Base-by-base conservation (phyloP, 306 rosid species). In the Quercus suber region DNA sequence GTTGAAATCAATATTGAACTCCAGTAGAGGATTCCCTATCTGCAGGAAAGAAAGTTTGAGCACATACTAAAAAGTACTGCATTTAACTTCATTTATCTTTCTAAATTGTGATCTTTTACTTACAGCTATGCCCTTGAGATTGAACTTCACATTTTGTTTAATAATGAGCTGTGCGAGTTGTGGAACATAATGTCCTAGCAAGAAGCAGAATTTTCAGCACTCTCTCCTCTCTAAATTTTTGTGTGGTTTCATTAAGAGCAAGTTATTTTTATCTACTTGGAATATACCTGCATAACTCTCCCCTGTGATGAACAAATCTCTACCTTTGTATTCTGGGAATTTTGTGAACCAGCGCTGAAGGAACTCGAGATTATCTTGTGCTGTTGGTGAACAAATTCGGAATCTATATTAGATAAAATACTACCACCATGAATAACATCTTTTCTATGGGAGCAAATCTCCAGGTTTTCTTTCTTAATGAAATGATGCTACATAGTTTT, bases 21-120 rank as follows among this genome's bases (percentile, higher is more conserved):
- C 94, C 19, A 92, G 76, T 60, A 90, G 84, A 31, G 94, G 97
- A 81, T 90, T 92, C 23, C 97, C 97, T 61, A 92, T 82, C 97
- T 92, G 87, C 78, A 83, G 55, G 31, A 58, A 68, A 18, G 13
- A 60, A 9, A 43, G 56, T 60, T 41, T 25, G 59, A 63, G 20
- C 51, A 17, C 27, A 57, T 67, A 31, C 13, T 25, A 10, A 28
- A 28, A 30, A 6, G n/a, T 17, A 30, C 15, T 14, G 35, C 23
- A 2, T 15, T 63, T 51, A 45, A 19, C 20, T 14, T 28, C 19
- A 4, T 20, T 53, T 28, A 33, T 64, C 28, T 55, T 27, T 28
- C 19, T 33, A 41, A 52, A 57, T 41, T 31, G 74, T 8, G 51
- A 23, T 6, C 41, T 19, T 28, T 68, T 45, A 78, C 92, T 89